Evolutionary conservation across 768 basidiomycete species (phyloP).

Genomic region (Hydnum rufescens): DNA sequence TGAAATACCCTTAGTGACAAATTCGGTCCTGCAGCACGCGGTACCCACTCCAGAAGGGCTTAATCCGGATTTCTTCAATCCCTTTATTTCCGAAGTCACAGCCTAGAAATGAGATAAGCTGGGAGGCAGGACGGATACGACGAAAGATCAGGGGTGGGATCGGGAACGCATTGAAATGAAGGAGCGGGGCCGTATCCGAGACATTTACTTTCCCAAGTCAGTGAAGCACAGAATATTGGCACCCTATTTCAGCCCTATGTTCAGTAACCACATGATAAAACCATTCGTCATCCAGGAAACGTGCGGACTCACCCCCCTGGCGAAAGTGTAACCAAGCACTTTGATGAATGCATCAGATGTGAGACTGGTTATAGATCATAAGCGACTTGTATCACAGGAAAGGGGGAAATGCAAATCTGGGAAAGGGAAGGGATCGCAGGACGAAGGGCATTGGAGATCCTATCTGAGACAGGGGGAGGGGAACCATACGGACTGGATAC

Average conservation of each 20-base stretch:
- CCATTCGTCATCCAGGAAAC: neutral
- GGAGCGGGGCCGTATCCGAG: slow-evolving; percentile 6
- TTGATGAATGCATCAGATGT: neutral
- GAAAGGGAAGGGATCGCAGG: neutral
- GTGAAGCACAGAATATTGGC: slow-evolving; percentile 10
- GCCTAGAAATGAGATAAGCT: neutral
- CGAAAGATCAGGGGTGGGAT: neutral
- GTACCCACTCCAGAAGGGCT: neutral
- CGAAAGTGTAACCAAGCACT: neutral
- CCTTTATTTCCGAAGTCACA: neutral
- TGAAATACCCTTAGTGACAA: neutral
- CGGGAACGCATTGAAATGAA: slow-evolving; percentile 14
- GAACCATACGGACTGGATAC: neutral
- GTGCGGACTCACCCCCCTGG: neutral
- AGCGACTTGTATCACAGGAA: neutral
- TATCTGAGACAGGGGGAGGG: neutral
- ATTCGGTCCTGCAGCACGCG: neutral
- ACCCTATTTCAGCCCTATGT: neutral
- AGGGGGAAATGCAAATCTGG: neutral
- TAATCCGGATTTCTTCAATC: neutral
- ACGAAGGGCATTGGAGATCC: neutral
- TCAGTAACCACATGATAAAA: neutral
- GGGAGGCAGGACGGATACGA: neutral
- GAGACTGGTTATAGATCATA: neutral
- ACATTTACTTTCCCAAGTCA: slow-evolving; percentile 8